Base-by-base conservation (phyloP, 139 green algal genomes). In the Volvox reticuliferus region DNA sequence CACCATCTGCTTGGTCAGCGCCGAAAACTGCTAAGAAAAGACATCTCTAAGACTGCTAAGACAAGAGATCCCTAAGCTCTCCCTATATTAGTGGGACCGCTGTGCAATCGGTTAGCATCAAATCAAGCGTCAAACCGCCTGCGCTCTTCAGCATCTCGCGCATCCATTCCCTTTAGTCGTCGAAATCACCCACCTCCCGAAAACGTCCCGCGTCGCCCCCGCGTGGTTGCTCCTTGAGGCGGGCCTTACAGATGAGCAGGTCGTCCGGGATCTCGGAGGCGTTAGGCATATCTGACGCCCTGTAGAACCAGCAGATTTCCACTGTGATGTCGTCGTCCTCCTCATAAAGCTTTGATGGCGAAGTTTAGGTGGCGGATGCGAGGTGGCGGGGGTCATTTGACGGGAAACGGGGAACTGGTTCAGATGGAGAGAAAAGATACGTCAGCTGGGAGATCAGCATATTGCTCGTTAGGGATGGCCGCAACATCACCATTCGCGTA, bases 251-350 rank as follows among this genome's bases (percentile, higher is more conserved):
- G 17, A 30, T 65, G 33, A 82, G 20, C 1, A 65, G 19, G 71
- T 79, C n/a, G 18, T n/a, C 28, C 16, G 35, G 77, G 1, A 32
- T 22, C 20, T 82, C 65, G 2, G 2, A 55, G 9, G 44, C 5
- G 44, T 55, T 21, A 12, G 12, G 14, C 33, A 82, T 0, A n/a
- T 82, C 77, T 0, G 33, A 26, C 13, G 33, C 9, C 12, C 77
- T 22, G 77, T 82, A 82, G 33, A 82, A 33, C 77, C 77, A 82
- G 77, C 77, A 82, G 9, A 82, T 30, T 21, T 26, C 20, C 77
- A 26, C 33, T 33, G 28, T 21, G 20, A 82, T n/a, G 33, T 82
- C 77, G 14, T 63, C 77, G 33, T 19, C 20, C 19, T 32, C 33
- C 77, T 82, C 77, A 0, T 1, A 9, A 0, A 82, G 24, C 77